phyloP scores from a whole-genome alignment of 1,139 yeast genomes.

The Geotrichum cucujoidarum region DNA sequence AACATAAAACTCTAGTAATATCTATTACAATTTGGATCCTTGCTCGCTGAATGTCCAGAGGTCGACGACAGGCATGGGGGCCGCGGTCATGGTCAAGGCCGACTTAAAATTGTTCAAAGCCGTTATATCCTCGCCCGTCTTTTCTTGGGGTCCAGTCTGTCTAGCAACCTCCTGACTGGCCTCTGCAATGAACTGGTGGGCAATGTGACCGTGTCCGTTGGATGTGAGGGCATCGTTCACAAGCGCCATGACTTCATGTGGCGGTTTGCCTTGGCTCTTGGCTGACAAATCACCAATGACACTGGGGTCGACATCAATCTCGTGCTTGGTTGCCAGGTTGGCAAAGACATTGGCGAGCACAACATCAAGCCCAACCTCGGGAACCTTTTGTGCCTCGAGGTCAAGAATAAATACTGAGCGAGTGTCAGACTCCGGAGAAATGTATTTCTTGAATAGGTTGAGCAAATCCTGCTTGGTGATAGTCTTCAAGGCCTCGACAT shows the following conservation, averaged over 20 bases:
- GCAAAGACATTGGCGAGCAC: slow-evolving; percentile 25
- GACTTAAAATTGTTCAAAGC: slow-evolving; percentile 33
- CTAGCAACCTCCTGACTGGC: slow-evolving; percentile 19
- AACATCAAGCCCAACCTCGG: slow-evolving; percentile 25
- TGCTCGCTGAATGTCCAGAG: slow-evolving; percentile 30
- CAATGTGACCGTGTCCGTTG: slow-evolving; percentile 21
- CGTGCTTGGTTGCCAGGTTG: slow-evolving; percentile 69
- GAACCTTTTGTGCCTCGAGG: slow-evolving; percentile 53
- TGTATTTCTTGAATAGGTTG: slow-evolving; percentile 48
- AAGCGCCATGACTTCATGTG: slow-evolving; percentile 17
- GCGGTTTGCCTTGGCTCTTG: slow-evolving; percentile 20
- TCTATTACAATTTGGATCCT: slow-evolving; percentile 33
- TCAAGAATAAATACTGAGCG: slow-evolving; percentile 54
- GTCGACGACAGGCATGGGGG: slow-evolving; percentile 35
- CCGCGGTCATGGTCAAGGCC: slow-evolving; percentile 30
- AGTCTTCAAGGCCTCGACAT: slow-evolving; percentile 51
- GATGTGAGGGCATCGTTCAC: slow-evolving; percentile 15
- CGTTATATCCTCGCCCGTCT: slow-evolving; percentile 23
- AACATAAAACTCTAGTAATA: no score
- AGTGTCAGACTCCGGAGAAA: slow-evolving; percentile 42
- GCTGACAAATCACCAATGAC: slow-evolving; percentile 25
- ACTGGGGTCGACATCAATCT: slow-evolving; percentile 39
- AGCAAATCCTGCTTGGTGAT: slow-evolving; percentile 56
- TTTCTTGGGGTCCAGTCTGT: slow-evolving; percentile 22
- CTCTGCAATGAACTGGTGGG: slow-evolving; percentile 20